These are phyloP conservation scores for Onygenales sp. DNA, from an alignment of 2,329 filamentous ascomycete species.

Conservation along the genomic window DNA sequence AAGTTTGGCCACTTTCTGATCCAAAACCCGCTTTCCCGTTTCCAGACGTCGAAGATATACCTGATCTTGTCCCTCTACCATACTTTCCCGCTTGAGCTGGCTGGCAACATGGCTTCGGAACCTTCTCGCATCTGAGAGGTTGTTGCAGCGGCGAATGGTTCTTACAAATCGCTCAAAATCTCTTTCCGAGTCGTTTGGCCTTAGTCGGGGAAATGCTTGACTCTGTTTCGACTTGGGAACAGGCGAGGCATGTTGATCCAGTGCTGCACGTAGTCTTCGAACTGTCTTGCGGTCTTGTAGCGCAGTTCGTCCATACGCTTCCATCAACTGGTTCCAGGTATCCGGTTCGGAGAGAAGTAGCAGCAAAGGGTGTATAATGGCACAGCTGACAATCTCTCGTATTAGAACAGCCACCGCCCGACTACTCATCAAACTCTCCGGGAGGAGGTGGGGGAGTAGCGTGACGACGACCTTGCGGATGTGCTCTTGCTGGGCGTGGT, in stretches of 20 bases:
- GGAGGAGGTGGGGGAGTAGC: slow-evolving; percentile 66
- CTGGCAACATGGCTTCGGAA: slow-evolving; percentile 89
- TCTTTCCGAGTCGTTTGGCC: slow-evolving; percentile 74
- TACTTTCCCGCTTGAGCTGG: slow-evolving; percentile 76
- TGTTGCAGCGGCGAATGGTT: slow-evolving; percentile 77
- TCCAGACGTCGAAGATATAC: slow-evolving; percentile 83
- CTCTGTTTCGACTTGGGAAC: slow-evolving; percentile 55
- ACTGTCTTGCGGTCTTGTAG: slow-evolving; percentile 94
- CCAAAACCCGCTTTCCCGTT: slow-evolving; percentile 78
- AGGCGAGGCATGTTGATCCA: slow-evolving; percentile 90
- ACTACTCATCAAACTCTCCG: slow-evolving; percentile 64
- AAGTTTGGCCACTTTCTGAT: slow-evolving; percentile 78
- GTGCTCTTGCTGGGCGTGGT: slow-evolving; percentile 79
- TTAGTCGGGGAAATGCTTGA: slow-evolving; percentile 68
- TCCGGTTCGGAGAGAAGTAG: slow-evolving; percentile 80
- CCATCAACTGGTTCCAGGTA: slow-evolving; percentile 94
- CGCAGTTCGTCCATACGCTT: slow-evolving; percentile 74
- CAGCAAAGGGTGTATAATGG: slow-evolving; percentile 75
- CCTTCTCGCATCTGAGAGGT: slow-evolving; percentile 81
- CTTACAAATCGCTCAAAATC: slow-evolving; percentile 93
- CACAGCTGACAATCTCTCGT: slow-evolving; percentile 84
- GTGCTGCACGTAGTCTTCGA: slow-evolving; percentile 75
- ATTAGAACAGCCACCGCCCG: slow-evolving; percentile 71
- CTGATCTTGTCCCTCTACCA: slow-evolving; percentile 68
- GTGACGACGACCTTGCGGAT: slow-evolving; percentile 64